Base-by-base conservation (phyloP, 2,329 filamentous ascomycete genomes). In the Fusarium tjaetaba region DNA sequence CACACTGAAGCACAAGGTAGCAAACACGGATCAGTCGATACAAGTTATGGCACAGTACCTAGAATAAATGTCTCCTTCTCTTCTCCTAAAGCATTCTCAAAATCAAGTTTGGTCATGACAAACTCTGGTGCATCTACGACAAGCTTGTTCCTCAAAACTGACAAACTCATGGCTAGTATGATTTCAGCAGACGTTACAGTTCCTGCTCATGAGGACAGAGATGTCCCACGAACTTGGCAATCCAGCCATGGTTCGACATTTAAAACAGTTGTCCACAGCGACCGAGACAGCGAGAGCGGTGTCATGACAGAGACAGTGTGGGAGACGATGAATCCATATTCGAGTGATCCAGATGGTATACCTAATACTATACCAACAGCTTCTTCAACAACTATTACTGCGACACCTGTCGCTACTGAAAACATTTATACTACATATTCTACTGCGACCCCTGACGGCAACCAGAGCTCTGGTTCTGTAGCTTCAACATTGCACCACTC, bases 1-100 rank as follows among this genome's bases (percentile, higher is more conserved):
- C 63, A 59, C 38, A 48, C 49, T 56, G 66, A 64, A 56, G 66
- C 61, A 76, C 67, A 65, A 70, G 56, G 56, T 58, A 76, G 66
- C 74, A 77, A 78, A 77, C 70, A 74, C 48, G 59, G 61, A 59
- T 64, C 42, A 28, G 32, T 55, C 52, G 30, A 60, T 63, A 59
- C 60, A 65, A 56, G 65, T 41, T 24, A 45, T 39, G 26, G 59
- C 22, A 64, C 58, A 28, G 45, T 53, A 30, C 49, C 60, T 71
- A 53, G 63, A 72, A 59, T 71, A 62, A 55, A 74, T 30, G 52
- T 32, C 53, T 38, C 32, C 20, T 41, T 61, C 59, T 58, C 20
- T 56, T 42, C 34, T 56, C 65, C 52, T 57, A 70, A 58, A 45
- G 55, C 45, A 24, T 39, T 49, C 46, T 30, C 41, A 15, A 48